Percentiles rank a stretch among this genome's conserved stretches.
Evolutionary conservation across 1,139 yeast genomes (phyloP).

Genomic region (Meyerozyma carpophila): DNA sequence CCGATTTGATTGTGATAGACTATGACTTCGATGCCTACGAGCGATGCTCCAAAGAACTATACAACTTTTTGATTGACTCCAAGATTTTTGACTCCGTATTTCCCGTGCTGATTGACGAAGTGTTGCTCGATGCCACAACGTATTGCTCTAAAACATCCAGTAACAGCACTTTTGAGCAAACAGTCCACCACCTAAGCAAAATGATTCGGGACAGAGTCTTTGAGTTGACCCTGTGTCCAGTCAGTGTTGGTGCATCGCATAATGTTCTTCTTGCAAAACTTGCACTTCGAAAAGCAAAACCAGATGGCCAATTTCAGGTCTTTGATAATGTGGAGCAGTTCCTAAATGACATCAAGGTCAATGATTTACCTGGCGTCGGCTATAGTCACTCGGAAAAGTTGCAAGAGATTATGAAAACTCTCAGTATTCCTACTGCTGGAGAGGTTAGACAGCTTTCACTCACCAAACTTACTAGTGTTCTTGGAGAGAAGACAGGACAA

Average conservation of each 20-base stretch:
- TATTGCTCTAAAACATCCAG: conserved; percentile 13
- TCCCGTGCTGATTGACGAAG: conserved; percentile 93
- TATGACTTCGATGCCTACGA: conserved; percentile 79
- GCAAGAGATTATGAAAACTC: conserved; percentile 10
- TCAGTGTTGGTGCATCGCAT: conserved; percentile 71
- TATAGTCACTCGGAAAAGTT: conserved; percentile 38
- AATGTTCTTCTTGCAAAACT: conserved; percentile 77
- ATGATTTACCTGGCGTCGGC: conserved; percentile 87
- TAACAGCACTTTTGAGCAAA: conserved; percentile 7
- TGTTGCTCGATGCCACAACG: conserved; percentile 61
- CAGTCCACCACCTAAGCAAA: conserved; percentile 23
- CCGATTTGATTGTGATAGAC: conserved; percentile 53
- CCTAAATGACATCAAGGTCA: conserved; percentile 40
- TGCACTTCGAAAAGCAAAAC: conserved; percentile 75
- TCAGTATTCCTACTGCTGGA: conserved; percentile 12
- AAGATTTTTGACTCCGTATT: conserved; percentile 51
- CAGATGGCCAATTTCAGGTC: conserved; percentile 54
- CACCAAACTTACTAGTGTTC: conserved; percentile 31
- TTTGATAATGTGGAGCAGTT: conserved; percentile 26
- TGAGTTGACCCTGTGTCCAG: conserved; percentile 52
- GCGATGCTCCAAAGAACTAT: conserved; percentile 39
- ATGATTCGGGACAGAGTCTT: conserved; percentile 43
- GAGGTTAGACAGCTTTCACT: conserved; percentile 36
- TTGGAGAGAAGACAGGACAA: conserved; percentile 70
- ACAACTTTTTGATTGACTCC: conserved; percentile 47